Conservation (phyloP, 176 grass and related monocot species). For the Ensete ventricosum region DNA sequence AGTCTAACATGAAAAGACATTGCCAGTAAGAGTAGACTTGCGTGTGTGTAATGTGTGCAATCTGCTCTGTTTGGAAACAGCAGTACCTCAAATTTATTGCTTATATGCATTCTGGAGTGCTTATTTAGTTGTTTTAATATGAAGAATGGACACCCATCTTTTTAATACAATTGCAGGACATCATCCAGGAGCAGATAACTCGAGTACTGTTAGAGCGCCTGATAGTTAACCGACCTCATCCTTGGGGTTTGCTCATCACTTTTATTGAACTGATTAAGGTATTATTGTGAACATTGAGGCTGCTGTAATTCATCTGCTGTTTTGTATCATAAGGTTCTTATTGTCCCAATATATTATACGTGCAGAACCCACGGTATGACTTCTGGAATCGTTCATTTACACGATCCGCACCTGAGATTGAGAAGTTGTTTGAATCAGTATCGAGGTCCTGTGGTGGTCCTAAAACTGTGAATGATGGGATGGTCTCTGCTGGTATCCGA, state of each 20-base stretch:
- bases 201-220: conserved; percentile 78
- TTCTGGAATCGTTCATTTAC: conserved; percentile 85
- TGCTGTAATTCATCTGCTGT: too few species aligned
- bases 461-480: conserved; percentile 57
- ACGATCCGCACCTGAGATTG: conserved; percentile 69
- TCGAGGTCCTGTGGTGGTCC: conserved; percentile 66
- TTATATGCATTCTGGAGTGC: background rate
- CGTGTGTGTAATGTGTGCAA: too few species aligned
- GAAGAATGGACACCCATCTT: background rate
- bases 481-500: conserved; percentile 26
- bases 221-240: conserved; percentile 94
- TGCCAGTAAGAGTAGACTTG: too few species aligned
- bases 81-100: background rate
- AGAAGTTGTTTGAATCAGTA: conserved; percentile 82
- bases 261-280: conserved; percentile 98
- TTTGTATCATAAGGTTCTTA: background rate
- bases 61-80: background rate
- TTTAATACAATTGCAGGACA: conserved; percentile 36
- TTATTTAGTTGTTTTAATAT: background rate
- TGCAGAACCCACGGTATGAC: conserved; percentile 78
- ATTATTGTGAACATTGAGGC: background rate
- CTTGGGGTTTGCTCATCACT: conserved; percentile 86
- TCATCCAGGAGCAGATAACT: conserved; percentile 96
- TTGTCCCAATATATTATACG: background rate
- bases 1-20: background rate